Base-by-base conservation (phyloP, 805 yeast species). In the Metahyphopichia silvanorum region DNA sequence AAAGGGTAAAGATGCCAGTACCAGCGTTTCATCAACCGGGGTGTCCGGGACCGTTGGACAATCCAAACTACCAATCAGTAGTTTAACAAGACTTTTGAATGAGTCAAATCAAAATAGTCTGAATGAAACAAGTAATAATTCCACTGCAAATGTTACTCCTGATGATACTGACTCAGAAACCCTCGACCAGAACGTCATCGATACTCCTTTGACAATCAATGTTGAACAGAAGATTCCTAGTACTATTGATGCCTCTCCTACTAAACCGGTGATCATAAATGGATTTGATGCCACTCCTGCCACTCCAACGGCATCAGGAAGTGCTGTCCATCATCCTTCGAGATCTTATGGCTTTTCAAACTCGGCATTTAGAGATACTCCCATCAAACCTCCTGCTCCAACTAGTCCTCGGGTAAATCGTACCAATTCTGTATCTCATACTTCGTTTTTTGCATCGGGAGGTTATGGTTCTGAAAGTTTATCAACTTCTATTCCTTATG, bases 401-500 rank as follows among this genome's bases (percentile, higher is more conserved):
- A 49, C 54, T 16, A 57, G 67, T 39, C 67, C 77, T 43, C 40
- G 81, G 64, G 32, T 61, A 20, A 62, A 56, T 25, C 44, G 70
- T 22, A 60, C 63, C 24, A 60, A 60, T 40, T 65, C 71, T 8
- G 50, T 61, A 18, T 51, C 65, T 6, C 71, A 66, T 42, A 53
- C 66, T 22, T 62, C 68, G 14, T 66, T 64, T 37, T 46, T 55
- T 31, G 49, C 58, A 32, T 41, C 48, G 16, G 57, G 55, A 12
- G 59, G 59, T 32, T 56, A 58, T 39, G 60, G 60, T 16, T 46
- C 53, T 24, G 72, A 67, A 38, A 61, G 66, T 38, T 62, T 81
- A 43, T 74, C 84, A 4, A 64, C 77, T 16, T 68, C 77, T 24
- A 81, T 82, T 31, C 88, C 88, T 1, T 82, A 81, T 53, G 69